phyloP scores from a whole-genome alignment of 2,329 filamentous ascomycete genomes.

The Curvularia sp. region DNA sequence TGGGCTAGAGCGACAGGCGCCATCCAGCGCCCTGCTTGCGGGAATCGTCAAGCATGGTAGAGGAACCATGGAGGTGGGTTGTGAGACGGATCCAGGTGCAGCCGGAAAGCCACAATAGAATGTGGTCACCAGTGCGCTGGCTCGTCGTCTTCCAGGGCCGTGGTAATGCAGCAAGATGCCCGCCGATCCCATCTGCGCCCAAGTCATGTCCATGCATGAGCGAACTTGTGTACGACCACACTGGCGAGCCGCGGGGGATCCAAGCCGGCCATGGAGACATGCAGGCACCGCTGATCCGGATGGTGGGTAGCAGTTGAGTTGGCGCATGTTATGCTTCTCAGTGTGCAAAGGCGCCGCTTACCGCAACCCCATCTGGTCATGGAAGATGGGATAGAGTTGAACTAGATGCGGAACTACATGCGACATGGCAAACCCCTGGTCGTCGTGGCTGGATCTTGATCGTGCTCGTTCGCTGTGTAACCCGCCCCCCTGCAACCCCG shows the following conservation, averaged over 20 bases:
- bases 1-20: no score
- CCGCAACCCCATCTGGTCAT: neutral
- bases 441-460: no score
- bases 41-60: slow-evolving; percentile 21
- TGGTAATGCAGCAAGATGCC: slow-evolving; percentile 15
- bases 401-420: no score
- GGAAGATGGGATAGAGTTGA: no score
- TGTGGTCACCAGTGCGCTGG: slow-evolving; percentile 20
- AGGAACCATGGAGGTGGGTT: slow-evolving; percentile 24
- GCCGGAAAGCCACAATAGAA: slow-evolving; percentile 9
- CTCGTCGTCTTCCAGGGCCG: slow-evolving; percentile 19
- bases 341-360: neutral
- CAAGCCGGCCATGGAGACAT: neutral
- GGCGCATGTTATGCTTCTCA: neutral
- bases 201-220: slow-evolving; percentile 8
- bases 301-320: neutral
- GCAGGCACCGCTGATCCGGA: neutral
- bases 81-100: slow-evolving; percentile 23
- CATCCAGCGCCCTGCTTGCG: neutral
- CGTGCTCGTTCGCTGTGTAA: no score
- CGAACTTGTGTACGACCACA: no score
- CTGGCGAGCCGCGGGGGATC: neutral
- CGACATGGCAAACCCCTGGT: neutral
- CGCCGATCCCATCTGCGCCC: slow-evolving; percentile 24
- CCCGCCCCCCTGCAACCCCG: slow-evolving; percentile 1